phyloP scores from a whole-genome alignment of 2,329 filamentous ascomycete species.

The Cytospora piceae region DNA sequence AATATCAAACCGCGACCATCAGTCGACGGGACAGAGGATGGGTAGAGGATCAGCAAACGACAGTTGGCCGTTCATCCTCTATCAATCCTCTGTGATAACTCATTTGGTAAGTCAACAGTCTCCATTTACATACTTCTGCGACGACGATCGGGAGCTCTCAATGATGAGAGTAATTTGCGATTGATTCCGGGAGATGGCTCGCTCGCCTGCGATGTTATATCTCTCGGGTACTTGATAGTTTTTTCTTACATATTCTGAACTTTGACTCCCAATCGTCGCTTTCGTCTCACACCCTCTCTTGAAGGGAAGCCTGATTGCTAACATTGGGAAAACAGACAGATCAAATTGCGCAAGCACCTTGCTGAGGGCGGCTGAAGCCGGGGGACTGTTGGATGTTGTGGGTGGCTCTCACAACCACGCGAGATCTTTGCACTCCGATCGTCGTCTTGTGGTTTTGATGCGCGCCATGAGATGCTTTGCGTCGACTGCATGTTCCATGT shows the following conservation, averaged over 20 bases:
- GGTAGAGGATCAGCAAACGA: not conserved
- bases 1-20: not conserved
- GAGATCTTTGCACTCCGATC: not conserved
- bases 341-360: not conserved
- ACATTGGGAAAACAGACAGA: constrained; percentile 14
- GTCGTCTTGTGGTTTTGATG: too few relatives aligned
- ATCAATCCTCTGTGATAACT: not conserved
- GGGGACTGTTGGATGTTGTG: too few relatives aligned
- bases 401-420: not conserved
- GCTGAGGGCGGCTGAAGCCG: not conserved
- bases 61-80: not conserved
- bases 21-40: not conserved
- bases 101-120: not conserved
- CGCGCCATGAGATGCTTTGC: not conserved
- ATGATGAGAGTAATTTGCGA: constrained; percentile 99
- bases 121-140: not conserved
- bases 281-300: not conserved
- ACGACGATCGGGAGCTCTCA: constrained; percentile 32
- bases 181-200: constrained; percentile 85
- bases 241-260: constrained; percentile 99
- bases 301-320: constrained; percentile 4
- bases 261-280: constrained; percentile 30
- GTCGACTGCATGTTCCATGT: too few relatives aligned
- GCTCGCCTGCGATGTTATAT: constrained; percentile 91
- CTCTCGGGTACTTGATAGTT: constrained; percentile 80